Base-by-base conservation (phyloP, 2,329 filamentous ascomycete genomes). In the Thielaviopsis populi region DNA sequence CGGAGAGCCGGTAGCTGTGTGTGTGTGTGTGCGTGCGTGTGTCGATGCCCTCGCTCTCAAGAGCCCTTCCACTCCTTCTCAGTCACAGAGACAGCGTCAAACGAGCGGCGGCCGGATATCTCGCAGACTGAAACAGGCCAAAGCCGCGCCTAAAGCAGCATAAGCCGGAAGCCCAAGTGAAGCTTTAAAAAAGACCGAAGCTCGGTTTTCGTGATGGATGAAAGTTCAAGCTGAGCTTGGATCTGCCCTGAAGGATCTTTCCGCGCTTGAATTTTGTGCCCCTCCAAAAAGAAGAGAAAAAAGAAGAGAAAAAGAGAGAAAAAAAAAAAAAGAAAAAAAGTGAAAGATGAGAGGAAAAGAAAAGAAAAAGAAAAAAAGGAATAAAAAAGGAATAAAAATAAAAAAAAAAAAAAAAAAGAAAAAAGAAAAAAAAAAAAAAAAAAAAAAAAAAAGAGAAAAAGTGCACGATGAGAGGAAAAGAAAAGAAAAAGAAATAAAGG, bases 281-380 rank as follows among this genome's bases (percentile, higher is more conserved):
- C 43, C 13, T 22, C 69, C 65, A 61, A 50, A 40, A 62, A 40
- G n/a, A 40, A 56, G 33, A 30, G 7, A 33, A 60, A 46, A 19
- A 62, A 58, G 48, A 59, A 62, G 24, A 50, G 59, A 63, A 19
- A 22, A 58, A 42, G 17, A 63, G 24, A 59, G 61, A n/a, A 56
- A 60, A 54, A 17, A 43, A 33, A 27, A 17, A 17, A 10, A 22
- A 62, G 8, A 50, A 65, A 64, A 66, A 63, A 64, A 65, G 61
- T 61, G 67, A 64, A 42, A 62, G 63, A 43, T 66, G 65, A 48
- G 60, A 59, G 41, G 56, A 53, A 42, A 65, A 42, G 43, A 37
- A 46, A 59, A 48, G 30, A 40, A 17, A 54, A 48, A 40, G 13
- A 64, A 61, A 22, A 60, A 27, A 19, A 27, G 41, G 27, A 53